Evolutionary conservation across 345 rosid genomes (phyloP).

Genomic region (Noccaea caerulescens): DNA sequence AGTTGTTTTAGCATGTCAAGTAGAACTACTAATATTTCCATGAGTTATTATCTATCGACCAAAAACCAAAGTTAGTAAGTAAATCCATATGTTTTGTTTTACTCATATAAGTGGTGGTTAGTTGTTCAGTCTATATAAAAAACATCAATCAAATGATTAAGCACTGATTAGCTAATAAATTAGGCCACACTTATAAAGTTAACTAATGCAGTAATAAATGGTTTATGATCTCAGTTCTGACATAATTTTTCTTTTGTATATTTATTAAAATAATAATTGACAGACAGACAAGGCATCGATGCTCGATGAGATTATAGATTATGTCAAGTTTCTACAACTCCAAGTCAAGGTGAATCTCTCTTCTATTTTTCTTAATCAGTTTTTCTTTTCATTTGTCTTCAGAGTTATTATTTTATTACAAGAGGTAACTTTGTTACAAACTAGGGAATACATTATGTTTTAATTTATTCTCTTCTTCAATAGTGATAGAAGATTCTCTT

Average conservation of each 20-base stretch:
- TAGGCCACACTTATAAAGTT: conserved; percentile 21
- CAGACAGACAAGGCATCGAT: conserved; percentile 99
- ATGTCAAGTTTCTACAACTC: conserved; percentile 98
- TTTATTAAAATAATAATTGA: conserved; percentile 45
- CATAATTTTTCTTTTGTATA: conserved; percentile 10
- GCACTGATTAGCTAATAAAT: conserved; percentile 35
- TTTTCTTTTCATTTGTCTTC: background rate
- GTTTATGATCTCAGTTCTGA: conserved; percentile 40
- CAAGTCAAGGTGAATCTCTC: conserved; percentile 87
- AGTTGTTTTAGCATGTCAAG: background rate
- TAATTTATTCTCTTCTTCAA: background rate
- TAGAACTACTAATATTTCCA: background rate
- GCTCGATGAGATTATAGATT: conserved; percentile 99
- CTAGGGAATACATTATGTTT: background rate
- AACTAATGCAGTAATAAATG: conserved; percentile 33
- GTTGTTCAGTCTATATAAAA: conserved; percentile 15
- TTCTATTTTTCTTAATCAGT: background rate
- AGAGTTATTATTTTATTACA: background rate
- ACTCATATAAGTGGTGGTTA: conserved; percentile 31
- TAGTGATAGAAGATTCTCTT: conserved; percentile 42
- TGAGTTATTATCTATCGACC: background rate
- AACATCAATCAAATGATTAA: conserved; percentile 35
- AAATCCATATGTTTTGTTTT: background rate
- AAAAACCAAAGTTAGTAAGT: conserved; percentile 1
- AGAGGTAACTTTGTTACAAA: background rate